Base-by-base conservation (phyloP, 1,139 yeast genomes). In the Nakaseomyces glabratus region DNA sequence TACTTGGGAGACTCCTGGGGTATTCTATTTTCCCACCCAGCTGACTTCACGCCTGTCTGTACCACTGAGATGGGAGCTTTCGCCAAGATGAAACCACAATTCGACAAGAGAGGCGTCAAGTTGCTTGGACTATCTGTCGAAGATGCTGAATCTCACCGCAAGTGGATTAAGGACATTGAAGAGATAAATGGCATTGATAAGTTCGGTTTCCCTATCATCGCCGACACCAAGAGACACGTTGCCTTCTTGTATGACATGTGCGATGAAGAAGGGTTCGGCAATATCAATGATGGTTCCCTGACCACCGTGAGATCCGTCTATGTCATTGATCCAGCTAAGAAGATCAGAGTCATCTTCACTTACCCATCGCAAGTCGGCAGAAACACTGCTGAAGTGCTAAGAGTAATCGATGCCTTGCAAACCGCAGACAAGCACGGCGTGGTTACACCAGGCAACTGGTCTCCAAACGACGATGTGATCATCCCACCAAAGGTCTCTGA, bases 61-160 rank as follows among this genome's bases (percentile, higher is more conserved):
- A 85, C 95, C 49, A 85, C 95, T 36, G 95, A 85, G 66, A 71
- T 85, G 52, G 95, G 95, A 44, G 95, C 94, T 11, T 85, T 85
- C 53, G 84, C 95, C 44, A 71, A 74, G 55, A 70, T 84, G 60
- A 78, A 81, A 64, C 85, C 84, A 22, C 93, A 84, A 59, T 85
- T 85, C 55, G 73, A 72, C 52, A 70, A 76, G 61, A 76, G 94
- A 62, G 73, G 76, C 55, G 80, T 82, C 51, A 84, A 85, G 67
- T 69, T 85, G 60, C 77, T 85, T 57, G 95, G 95, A 38, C 69
- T 85, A 49, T 78, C 90, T 30, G 85, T 93, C 37, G 85, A 84
- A 60, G 76, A 71, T 44, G 73, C 82, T 44, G 81, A 78, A 49
- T 71, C 77, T 40, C 95, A 85, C 66, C 68, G 71, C 44, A 70